Evolutionary conservation across 331 rosid genomes (phyloP).

Genomic region (Pyracantha coccinea): DNA sequence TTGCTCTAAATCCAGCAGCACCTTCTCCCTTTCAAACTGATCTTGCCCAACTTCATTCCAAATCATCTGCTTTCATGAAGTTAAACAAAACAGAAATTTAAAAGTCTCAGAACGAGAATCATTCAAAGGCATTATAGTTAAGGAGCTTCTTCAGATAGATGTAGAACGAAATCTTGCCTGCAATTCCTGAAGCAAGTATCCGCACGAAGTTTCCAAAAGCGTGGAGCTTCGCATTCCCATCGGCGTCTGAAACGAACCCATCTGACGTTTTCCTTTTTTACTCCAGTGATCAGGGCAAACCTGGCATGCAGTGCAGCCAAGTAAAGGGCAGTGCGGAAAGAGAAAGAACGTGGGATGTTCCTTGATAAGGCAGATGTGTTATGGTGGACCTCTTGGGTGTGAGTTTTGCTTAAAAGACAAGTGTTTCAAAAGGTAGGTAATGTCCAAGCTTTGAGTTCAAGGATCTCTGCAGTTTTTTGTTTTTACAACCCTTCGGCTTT

Average conservation of each 20-base stretch:
- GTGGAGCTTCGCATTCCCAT: constrained; percentile 61
- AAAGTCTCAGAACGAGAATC: constrained; percentile 5
- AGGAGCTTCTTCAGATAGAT: not conserved
- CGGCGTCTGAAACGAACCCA: constrained; percentile 74
- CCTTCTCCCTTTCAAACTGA: constrained; percentile 73
- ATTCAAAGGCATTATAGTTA: not conserved
- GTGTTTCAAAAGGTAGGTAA: constrained; percentile 57
- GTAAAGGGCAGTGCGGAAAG: constrained; percentile 28
- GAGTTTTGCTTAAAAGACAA: constrained; percentile 90
- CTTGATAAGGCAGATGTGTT: constrained; percentile 2
- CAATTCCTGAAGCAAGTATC: constrained; percentile 82
- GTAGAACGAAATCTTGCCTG: constrained; percentile 45
- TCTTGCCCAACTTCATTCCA: constrained; percentile 99
- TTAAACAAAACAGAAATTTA: not conserved
- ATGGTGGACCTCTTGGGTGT: constrained; percentile 43
- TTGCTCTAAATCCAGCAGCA: constrained; percentile 80
- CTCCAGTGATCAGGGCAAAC: constrained; percentile 12
- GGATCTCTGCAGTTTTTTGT: constrained; percentile 34
- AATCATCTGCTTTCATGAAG: constrained; percentile 54
- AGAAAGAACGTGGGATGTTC: constrained; percentile 9
- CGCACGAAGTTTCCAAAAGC: constrained; percentile 82
- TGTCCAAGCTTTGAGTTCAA: constrained; percentile 70
- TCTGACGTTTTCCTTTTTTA: constrained; percentile 12
- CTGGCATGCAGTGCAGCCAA: too few species aligned
- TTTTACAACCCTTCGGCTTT: constrained; percentile 26